phyloP scores from a whole-genome alignment of 1,284 basidiomycete species.

The Boletus chippewaensis region DNA sequence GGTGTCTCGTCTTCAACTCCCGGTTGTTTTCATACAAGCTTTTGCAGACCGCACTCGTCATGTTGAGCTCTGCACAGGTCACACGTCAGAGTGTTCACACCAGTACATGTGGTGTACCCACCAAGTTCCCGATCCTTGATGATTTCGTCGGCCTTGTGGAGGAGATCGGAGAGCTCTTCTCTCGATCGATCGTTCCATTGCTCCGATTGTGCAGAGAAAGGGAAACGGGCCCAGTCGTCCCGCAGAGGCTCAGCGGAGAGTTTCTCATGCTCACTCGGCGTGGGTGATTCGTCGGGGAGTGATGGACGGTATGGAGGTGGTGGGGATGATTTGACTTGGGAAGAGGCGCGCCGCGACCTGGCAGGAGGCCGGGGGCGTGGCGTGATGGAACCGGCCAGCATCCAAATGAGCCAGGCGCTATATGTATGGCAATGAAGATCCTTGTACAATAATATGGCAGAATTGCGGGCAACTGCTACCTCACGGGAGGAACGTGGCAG shows the following conservation, averaged over 20 bases:
- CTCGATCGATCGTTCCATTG: slow-evolving; percentile 57
- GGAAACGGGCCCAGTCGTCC: slow-evolving; percentile 8
- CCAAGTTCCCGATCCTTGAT: slow-evolving; percentile 74
- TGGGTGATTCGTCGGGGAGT: slow-evolving; percentile 16
- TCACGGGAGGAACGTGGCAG: not conserved
- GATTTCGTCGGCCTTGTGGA: slow-evolving; percentile 61
- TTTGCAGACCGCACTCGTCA: slow-evolving; percentile 64
- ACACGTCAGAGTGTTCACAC: slow-evolving; percentile 16
- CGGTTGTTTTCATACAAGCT: slow-evolving; percentile 63
- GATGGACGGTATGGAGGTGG: slow-evolving; percentile 48
- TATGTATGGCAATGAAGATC: slow-evolving; percentile 12
- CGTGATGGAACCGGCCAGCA: slow-evolving; percentile 44
- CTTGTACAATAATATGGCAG: not conserved
- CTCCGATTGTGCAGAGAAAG: slow-evolving; percentile 31
- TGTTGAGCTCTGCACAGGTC: slow-evolving; percentile 50
- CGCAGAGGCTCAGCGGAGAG: slow-evolving; percentile 8
- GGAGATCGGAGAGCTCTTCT: slow-evolving; percentile 62
- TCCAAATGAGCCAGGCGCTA: slow-evolving; percentile 20
- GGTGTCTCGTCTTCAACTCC: slow-evolving; percentile 60
- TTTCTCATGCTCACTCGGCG: slow-evolving; percentile 11
- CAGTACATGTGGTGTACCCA: slow-evolving; percentile 31
- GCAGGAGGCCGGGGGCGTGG: slow-evolving; percentile 58
- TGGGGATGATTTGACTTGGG: slow-evolving; percentile 38
- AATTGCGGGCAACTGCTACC: not conserved
- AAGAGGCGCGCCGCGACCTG: slow-evolving; percentile 43